Evolutionary conservation across 352 stramenopile genomes (phyloP), one percentile per base, ranked within the genome.

Genomic region (Pythium scleroteichum): DNA sequence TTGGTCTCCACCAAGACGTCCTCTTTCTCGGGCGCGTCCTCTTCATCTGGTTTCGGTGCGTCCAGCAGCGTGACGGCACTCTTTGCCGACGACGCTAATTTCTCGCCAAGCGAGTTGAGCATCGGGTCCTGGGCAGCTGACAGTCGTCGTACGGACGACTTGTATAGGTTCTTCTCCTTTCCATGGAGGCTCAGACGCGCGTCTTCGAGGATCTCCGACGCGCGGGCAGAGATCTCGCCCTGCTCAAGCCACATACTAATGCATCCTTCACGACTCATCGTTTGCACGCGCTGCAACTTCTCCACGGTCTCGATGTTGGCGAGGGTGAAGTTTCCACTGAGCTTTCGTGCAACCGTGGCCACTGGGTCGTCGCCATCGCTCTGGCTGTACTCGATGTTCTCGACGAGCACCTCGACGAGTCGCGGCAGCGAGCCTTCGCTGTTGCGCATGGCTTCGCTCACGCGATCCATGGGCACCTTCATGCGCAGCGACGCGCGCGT

Each of bases 191-290:
- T 80, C 23, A 93, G 69, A 50, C 83, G 88, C 9, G 85, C 85
- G 64, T 95, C 85, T 48, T 92, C 85, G 6, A 95, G 54, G 26
- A 95, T 92, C 63, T 95, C 85, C 0, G 80, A 88, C 47, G 85
- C 85, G 23, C 80, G 81, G 49, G 86, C 82, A 24, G 85, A 95
- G 41, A 95, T 90, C 63, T 89, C 64, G 38, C 85, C 85, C 62
- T 91, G 81, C 53, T 93, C 63, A 47, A 79, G 71, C 84, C 84
- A 93, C 81, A 88, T 91, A 55, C 82, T 89, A 61, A 91, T 93
- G 22, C 79, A 82, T 40, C 78, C 67, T 63, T 92, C 80, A 49
- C 82, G 73, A 59, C 80, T 89, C 32, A 69, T 59, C 56, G 72
- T 82, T 55, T 60, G 48, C 40, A 62, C 53, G 17, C 35, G 38